These are phyloP conservation scores for Limnomonas spitsbergensis DNA, from an alignment of 139 green algal species.

Conservation along the genomic window DNA sequence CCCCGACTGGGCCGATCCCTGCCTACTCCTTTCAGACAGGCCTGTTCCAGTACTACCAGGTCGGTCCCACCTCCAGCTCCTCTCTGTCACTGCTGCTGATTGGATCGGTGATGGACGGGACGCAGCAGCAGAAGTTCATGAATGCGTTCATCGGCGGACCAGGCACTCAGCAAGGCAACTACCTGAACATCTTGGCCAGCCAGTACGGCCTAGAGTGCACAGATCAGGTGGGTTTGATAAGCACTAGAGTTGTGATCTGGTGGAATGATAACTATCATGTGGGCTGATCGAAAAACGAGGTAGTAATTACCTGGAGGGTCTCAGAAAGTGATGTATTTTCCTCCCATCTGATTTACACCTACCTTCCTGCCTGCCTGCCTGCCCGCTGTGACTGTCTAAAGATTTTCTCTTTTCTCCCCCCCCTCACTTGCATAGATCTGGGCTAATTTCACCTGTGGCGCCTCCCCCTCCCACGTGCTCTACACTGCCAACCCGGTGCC, in stretches of 20 bases:
- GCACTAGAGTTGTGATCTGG: too few relatives aligned
- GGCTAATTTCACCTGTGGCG: background rate
- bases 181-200: background rate
- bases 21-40: background rate
- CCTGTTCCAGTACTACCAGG: background rate
- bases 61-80: background rate
- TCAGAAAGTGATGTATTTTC: too few relatives aligned
- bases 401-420: too few relatives aligned
- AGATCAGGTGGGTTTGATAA: background rate
- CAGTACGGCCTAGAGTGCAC: constrained; percentile 4
- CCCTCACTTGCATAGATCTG: too few relatives aligned
- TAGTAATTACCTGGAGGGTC: too few relatives aligned
- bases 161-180: background rate
- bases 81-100: background rate
- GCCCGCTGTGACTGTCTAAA: too few relatives aligned
- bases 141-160: background rate
- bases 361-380: too few relatives aligned
- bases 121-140: background rate
- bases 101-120: background rate
- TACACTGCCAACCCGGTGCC: constrained; percentile 4
- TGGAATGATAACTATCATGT: too few relatives aligned
- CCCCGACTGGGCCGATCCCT: background rate
- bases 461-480: background rate
- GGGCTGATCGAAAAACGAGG: too few relatives aligned
- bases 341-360: too few relatives aligned